Conservation (phyloP, 805 yeast species). For the Ogataea pignaliae region DNA sequence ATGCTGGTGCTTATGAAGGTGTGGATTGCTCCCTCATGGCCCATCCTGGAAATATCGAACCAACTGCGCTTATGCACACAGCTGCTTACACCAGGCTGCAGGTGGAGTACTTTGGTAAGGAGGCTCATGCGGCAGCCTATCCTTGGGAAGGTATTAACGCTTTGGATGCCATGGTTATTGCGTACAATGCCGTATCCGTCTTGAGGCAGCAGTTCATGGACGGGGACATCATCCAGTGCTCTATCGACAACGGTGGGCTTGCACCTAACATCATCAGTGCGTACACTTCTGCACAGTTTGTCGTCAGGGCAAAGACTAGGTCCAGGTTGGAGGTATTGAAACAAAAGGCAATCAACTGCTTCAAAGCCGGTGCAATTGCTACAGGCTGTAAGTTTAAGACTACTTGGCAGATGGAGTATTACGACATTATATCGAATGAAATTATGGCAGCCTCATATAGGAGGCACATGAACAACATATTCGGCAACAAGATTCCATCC, state of each 20-base stretch:
- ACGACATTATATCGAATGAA: slow-evolving; percentile 19
- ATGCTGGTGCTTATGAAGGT: slow-evolving; percentile 25
- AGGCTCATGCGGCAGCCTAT: slow-evolving; percentile 26
- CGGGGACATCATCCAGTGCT: slow-evolving; percentile 23
- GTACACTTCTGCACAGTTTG: slow-evolving; percentile 15
- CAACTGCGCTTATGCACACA: slow-evolving; percentile 16
- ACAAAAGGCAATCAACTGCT: slow-evolving; percentile 27
- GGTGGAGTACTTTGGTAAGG: slow-evolving; percentile 22
- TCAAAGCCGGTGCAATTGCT: slow-evolving; percentile 23
- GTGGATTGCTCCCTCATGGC: slow-evolving; percentile 26
- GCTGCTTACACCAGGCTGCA: slow-evolving; percentile 13
- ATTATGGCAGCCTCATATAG: slow-evolving; percentile 15
- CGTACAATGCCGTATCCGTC: slow-evolving; percentile 23
- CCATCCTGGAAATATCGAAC: slow-evolving; percentile 17
- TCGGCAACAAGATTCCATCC: slow-evolving; percentile 8
- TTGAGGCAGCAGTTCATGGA: slow-evolving; percentile 26
- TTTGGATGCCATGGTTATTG: slow-evolving; percentile 25
- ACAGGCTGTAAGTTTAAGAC: slow-evolving; percentile 31
- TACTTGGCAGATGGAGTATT: slow-evolving; percentile 27
- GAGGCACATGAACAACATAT: slow-evolving; percentile 12
- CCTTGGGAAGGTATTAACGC: slow-evolving; percentile 30
- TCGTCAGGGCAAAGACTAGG: slow-evolving; percentile 16
- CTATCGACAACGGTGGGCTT: slow-evolving; percentile 20
- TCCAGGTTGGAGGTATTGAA: slow-evolving; percentile 16
- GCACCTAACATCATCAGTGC: slow-evolving; percentile 26